Evolutionary conservation across 345 rosid species (phyloP), one percentile per base, ranked within the genome.

Genomic region (Lepidium didymum): DNA sequence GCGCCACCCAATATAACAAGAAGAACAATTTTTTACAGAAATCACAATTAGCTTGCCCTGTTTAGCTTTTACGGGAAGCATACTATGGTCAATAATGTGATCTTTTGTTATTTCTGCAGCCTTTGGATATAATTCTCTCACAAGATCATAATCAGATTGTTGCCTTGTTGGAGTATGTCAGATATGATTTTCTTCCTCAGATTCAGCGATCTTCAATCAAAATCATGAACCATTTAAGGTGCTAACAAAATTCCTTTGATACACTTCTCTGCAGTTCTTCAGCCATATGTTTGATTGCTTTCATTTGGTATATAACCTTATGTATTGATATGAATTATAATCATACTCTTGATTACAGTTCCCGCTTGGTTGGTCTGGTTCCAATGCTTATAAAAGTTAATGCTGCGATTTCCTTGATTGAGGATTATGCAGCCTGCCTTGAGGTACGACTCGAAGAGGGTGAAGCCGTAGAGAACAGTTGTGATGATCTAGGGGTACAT

Each of bases 361-460:
- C 97, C 60, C 98, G 98, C 46, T 83, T 90, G 81, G 88, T 78
- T 80, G 98, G 97, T 65, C 89, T 93, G 25, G 91, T 88, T 38
- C 97, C 88, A 58, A 71, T 93, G 71, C 82, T 93, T 42, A 81
- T 92, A 43, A 90, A 90, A 80, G 79, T 79, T 49, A 86, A 85
- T 86, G 89, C 91, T 64, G 89, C 92, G 10, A 80, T 55, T 63
- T 67, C 80, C 51, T 79, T 93, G 81, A 78, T 80, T 40, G 97
- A 88, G 81, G 97, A 93, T 69, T 90, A 93, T 80, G 96, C 97
- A 34, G 83, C 93, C 64, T 93, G 98, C 78, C 98, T 93, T 62
- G 96, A 88, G 83, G 59, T 70, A 53, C 87, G 90, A 67, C 79
- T 84, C 16, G 90, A 90, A 76, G 98, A 90, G 77, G 82, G 77